A percentile compares a stretch with the other conserved stretches of the same genome.
These are phyloP conservation scores for Fusarium avenaceum DNA, from an alignment of 2,329 filamentous ascomycete species.

Conservation along the genomic window DNA sequence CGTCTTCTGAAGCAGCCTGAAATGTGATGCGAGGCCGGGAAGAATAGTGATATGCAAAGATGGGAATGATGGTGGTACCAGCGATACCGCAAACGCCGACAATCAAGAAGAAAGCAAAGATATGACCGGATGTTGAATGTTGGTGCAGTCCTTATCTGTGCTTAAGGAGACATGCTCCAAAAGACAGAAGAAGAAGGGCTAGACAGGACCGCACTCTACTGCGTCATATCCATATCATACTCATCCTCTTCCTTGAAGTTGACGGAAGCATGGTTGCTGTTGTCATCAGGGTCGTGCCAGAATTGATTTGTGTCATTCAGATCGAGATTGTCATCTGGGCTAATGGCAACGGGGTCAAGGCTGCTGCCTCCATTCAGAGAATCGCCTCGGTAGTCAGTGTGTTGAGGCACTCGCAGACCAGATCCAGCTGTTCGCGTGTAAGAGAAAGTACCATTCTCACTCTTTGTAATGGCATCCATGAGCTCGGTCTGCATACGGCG, in stretches of 20 bases:
- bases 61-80: conserved; percentile 17
- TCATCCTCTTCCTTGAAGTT: conserved; percentile 97
- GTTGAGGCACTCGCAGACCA: conserved; percentile 90
- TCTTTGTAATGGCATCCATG: conserved; percentile 86
- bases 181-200: conserved; percentile 13
- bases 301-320: conserved; percentile 68
- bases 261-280: conserved; percentile 73
- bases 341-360: conserved; percentile 56
- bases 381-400: conserved; percentile 92
- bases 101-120: conserved; percentile 25
- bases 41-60: conserved; percentile 35
- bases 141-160: background rate
- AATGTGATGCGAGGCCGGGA: conserved; percentile 14
- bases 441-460: conserved; percentile 78
- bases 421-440: conserved; percentile 88
- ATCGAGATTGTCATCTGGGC: conserved; percentile 61
- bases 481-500: conserved; percentile 95
- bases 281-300: conserved; percentile 78
- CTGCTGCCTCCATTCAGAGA: conserved; percentile 64
- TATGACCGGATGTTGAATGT: background rate
- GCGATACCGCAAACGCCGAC: conserved; percentile 43
- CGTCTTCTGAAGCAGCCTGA: conserved; percentile 17
- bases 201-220: conserved; percentile 37
- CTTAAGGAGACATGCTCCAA: conserved; percentile 2
- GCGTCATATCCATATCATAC: conserved; percentile 82